Conservation (phyloP, 306 rosid genomes). For the Luffa acutangula region DNA sequence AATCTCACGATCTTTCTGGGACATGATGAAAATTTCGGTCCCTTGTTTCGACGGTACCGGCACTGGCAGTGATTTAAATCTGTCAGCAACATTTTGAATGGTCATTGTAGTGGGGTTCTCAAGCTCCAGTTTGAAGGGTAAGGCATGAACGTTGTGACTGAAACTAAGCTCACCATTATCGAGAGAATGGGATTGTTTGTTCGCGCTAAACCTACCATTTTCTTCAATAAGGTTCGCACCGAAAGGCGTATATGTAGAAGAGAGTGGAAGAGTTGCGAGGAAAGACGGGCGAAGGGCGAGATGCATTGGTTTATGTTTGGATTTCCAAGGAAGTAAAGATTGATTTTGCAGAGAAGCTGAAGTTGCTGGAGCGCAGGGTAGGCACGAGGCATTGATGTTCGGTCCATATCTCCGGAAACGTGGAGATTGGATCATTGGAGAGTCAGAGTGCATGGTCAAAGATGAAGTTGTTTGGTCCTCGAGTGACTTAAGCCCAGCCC, state of each 20-base stretch:
- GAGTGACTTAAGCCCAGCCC: neutral
- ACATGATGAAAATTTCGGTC: constrained; percentile 10
- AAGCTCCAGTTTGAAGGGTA: neutral
- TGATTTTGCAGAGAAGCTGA: constrained; percentile 12
- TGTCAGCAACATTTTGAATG: constrained; percentile 19
- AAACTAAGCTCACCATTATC: neutral
- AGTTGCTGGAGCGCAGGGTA: constrained; percentile 9
- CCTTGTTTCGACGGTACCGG: constrained; percentile 16
- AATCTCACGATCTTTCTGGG: constrained; percentile 15
- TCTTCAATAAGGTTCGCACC: neutral
- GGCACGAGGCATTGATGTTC: neutral
- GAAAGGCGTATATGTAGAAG: neutral
- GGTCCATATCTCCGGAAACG: neutral
- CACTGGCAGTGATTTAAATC: constrained; percentile 18
- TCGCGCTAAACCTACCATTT: neutral
- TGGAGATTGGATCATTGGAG: neutral
- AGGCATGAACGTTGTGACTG: neutral
- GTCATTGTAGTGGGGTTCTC: constrained; percentile 13
- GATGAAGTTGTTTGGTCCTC: neutral
- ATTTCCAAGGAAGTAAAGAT: constrained; percentile 14
- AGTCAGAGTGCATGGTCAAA: neutral
- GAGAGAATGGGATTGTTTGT: neutral
- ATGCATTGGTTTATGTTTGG: constrained; percentile 7
- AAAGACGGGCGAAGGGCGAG: constrained; percentile 6
- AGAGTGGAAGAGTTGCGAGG: neutral